phyloP scores from a whole-genome alignment of 176 grass and related monocot genomes.

The Triticum monococcum region DNA sequence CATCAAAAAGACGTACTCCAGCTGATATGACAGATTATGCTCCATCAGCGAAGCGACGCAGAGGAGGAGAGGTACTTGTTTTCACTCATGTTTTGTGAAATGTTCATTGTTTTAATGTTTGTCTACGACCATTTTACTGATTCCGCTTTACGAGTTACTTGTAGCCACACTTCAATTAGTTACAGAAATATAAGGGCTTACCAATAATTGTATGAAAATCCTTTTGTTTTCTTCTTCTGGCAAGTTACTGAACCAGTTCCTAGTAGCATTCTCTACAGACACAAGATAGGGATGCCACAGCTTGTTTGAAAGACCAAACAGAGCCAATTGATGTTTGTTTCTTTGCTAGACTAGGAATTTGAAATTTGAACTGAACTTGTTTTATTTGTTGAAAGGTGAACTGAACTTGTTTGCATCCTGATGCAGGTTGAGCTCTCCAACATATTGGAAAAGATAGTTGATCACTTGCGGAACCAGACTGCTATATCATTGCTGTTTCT shows the following conservation, averaged over 20 bases:
- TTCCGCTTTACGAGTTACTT: neutral
- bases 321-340: constrained; percentile 1
- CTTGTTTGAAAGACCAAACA: neutral
- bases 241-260: neutral
- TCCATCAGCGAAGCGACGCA: constrained; percentile 64
- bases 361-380: neutral
- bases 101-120: constrained; percentile 12
- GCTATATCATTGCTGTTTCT: constrained; percentile 62
- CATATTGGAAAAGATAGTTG: constrained; percentile 81
- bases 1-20: constrained; percentile 50
- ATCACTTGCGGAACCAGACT: constrained; percentile 35
- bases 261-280: neutral
- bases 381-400: too few relatives aligned
- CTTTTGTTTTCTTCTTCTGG: neutral
- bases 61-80: constrained; percentile 81
- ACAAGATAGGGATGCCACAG: neutral
- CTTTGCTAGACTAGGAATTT: neutral
- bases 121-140: neutral
- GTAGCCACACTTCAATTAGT: neutral
- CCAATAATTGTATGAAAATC: neutral
- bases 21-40: constrained; percentile 59
- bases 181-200: neutral
- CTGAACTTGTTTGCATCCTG: constrained; percentile 15
- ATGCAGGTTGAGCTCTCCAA: constrained; percentile 90
- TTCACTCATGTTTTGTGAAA: constrained; percentile 14